Evolutionary conservation across 495 filamentous ascomycete species (phyloP), one percentile per base, ranked within the genome.

Genomic region (Jackrogersella minutella): DNA sequence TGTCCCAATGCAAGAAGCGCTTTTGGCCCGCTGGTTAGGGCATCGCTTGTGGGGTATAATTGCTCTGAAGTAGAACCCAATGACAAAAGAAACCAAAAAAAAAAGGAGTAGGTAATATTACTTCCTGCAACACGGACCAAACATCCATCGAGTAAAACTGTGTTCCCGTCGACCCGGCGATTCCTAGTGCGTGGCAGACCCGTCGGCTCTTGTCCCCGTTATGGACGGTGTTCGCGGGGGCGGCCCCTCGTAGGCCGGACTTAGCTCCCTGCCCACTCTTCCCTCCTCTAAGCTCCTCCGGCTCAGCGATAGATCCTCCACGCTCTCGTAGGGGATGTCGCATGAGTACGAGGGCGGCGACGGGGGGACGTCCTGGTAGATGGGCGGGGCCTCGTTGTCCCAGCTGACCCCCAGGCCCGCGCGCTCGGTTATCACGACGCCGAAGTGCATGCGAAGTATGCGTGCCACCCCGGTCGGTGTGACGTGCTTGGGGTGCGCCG

Each of bases 301-400:
- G 44, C 7, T 57, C 11, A 69, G 31, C 1, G 19, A 46, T 3
- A 74, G 30, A 16, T 72, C 70, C 51, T 75, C 70, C 16, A 70
- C 40, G 17, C 58, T 64, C 19, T 64, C 39, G 50, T 66, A 66
- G 3, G 67, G 40, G 8, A 71, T 76, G 28, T 74, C 64, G 9
- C 53, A 63, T 1, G 70, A 71, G 64, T 99, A 98, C 1, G 84
- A 84, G 0, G 95, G 95, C 30, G 95, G 95, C 43, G 90, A 91
- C 6, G 87, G 88, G 0, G 94, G 93, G 24, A 99, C 93, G 73
- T 98, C 91, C 78, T 95, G 91, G 73, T 99, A 99, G 70, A 94
- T 86, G 0, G 95, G 95, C 33, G 95, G 95, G 75, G 90, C 87
- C 78, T 99, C 95, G 77, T 97, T 93, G 59, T 99, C 95, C 95